Conservation (phyloP, 495 filamentous ascomycete species). For the Tuber borchii region DNA sequence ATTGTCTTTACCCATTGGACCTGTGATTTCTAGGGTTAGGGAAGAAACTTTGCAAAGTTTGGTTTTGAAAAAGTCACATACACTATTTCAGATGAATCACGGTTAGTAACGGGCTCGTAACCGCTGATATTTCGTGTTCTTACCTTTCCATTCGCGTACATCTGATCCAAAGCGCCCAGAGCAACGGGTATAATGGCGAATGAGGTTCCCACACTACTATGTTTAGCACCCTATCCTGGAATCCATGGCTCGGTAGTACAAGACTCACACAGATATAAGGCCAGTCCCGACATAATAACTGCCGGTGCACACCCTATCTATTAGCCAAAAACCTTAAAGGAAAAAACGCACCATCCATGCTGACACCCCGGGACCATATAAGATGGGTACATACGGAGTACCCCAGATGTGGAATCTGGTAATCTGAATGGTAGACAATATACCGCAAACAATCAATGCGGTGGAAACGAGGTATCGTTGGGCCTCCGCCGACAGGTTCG, state of each 20-base stretch:
- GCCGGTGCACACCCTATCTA: neutral
- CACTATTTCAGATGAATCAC: conserved; percentile 18
- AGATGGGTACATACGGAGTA: conserved; percentile 54
- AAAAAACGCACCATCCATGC: neutral
- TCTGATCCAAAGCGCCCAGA: conserved; percentile 67
- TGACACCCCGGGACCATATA: neutral
- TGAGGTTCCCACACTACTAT: conserved; percentile 60
- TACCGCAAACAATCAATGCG: conserved; percentile 76
- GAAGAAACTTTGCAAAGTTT: neutral
- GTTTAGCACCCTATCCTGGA: neutral
- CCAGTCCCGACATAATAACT: conserved; percentile 77
- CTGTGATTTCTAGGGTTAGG: conserved; percentile 43
- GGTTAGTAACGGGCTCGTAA: conserved; percentile 9
- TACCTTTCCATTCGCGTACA: conserved; percentile 69
- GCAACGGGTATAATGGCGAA: conserved; percentile 85
- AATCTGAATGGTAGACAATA: conserved; percentile 75
- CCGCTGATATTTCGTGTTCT: neutral
- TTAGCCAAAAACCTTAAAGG: neutral
- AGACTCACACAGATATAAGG: conserved; percentile 63
- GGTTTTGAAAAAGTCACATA: conserved; percentile 7
- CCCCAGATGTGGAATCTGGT: conserved; percentile 71
- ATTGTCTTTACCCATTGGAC: conserved; percentile 58
- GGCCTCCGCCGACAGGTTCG: conserved; percentile 55
- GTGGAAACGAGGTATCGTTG: conserved; percentile 84
- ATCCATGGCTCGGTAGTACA: neutral